Percentiles rank a stretch among this genome's conserved stretches.
Evolutionary conservation across 768 basidiomycete genomes (phyloP).

Genomic region (Mycena metata): DNA sequence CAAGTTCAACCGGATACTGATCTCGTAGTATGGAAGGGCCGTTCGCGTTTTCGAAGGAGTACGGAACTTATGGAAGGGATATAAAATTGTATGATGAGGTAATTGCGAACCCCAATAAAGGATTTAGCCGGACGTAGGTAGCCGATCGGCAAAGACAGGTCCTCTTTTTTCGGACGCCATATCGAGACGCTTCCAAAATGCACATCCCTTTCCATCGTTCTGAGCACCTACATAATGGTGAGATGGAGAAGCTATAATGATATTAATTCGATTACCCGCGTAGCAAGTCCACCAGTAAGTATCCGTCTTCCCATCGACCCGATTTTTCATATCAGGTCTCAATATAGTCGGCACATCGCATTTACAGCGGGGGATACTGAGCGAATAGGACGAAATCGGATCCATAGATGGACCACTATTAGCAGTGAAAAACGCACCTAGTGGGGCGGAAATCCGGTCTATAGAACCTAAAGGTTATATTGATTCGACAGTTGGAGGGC

Average conservation of each 20-base stretch:
- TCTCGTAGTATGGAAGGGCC: no score
- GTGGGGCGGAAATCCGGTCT: constrained; percentile 82
- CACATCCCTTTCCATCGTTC: constrained; percentile 87
- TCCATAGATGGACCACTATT: not conserved
- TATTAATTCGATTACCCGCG: constrained; percentile 52
- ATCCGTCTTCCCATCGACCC: constrained; percentile 65
- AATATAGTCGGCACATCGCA: constrained; percentile 80
- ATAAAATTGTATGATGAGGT: no score
- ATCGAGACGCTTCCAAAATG: constrained; percentile 81
- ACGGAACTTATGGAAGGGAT: no score
- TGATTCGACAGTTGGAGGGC: constrained; percentile 79
- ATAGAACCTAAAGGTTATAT: constrained; percentile 90
- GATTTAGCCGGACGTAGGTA: not conserved
- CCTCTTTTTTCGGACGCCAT: constrained; percentile 77
- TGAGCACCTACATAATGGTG: constrained; percentile 60
- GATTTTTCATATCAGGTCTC: constrained; percentile 84
- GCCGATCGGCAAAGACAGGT: constrained; percentile 48
- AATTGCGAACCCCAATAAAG: no score
- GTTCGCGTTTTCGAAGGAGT: no score
- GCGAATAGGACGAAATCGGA: not conserved
- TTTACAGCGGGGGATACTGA: constrained; percentile 76
- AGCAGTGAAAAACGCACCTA: constrained; percentile 2
- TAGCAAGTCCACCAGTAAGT: constrained; percentile 88
- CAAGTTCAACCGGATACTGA: no score
- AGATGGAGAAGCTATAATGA: no score